Evolutionary conservation across 2,329 filamentous ascomycete species (phyloP), one percentile per base, ranked within the genome.

Genomic region (Colletotrichum paranaense): DNA sequence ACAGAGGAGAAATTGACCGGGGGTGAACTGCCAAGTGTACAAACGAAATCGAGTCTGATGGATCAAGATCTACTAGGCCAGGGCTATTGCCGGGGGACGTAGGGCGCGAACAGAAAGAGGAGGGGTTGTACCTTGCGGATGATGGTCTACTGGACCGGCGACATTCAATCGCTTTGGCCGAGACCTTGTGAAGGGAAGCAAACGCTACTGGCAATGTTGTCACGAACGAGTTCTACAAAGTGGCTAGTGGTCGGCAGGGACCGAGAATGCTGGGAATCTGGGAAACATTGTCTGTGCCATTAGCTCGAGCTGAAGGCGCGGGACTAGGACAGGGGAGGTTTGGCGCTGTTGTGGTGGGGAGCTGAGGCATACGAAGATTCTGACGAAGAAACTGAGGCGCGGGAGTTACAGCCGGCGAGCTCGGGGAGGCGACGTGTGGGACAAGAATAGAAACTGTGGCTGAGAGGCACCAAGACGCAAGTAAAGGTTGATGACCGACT

Each of bases 361-460:
- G 69, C 65, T 42, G 58, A 63, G 58, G 58, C 52, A 38, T n/a
- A 55, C 70, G 55, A 73, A 64, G 67, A 68, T 24, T 46, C 57
- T 63, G 65, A 64, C 49, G 28, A 69, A 26, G 58, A 64, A 28
- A 19, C 38, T 55, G 69, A 62, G 58, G 69, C 69, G 69, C 65
- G 52, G 58, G 38, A 64, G 35, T 19, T 28, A 30, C 67, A 63
- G 35, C 16, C 38, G 38, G 38, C 19, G 19, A 9, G 42, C 42
- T 22, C 16, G 49, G 30, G 56, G 63, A 49, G 46, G 30, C 26
- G 42, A 65, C 30, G 8, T 19, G 19, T 38, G 58, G 70, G 67
- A 62, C 59, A 58, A 14, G 60, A 52, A 73, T 71, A 65, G 67
- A 57, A 65, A 62, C 22, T 66, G 60, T 71, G 71, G 67, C 71